Evolutionary conservation across 2,329 filamentous ascomycete species (phyloP), one percentile per base, ranked within the genome.

Genomic region (Hypoxylon sp.): DNA sequence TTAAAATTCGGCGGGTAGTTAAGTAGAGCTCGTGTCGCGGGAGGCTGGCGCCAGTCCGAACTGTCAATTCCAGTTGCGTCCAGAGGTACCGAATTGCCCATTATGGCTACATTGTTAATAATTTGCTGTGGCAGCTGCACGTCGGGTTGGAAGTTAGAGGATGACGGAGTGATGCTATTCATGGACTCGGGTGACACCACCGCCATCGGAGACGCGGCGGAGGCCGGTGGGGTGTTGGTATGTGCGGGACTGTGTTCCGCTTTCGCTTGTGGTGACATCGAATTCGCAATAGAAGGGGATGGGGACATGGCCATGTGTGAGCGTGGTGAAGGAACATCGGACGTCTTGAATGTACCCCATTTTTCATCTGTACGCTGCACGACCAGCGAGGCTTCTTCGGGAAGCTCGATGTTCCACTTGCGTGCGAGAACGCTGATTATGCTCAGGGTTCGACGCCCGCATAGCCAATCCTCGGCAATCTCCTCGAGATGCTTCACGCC

Each of bases 401-500:
- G 93, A 7, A 97, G 72, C 47, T 91, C 86, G 31, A 96, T 87
- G 12, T 87, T 87, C 92, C 94, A 97, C 64, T 94, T 94, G n/a
- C 86, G 83, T 0, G 88, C 88, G 8, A 96, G 82, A 3, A 95
- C 84, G 60, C 88, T 91, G 31, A 99, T 78, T 36, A 97, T 96
- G 52, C 86, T 84, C 5, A 97, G 78, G 0, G 92, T 93, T 8
- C 93, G 83, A 43, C 92, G 82, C 7, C 92, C 93, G 64, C 91
- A 94, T 1, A 91, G 82, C 94, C 94, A 99, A 63, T 91, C 88
- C 69, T 97, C 92, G 0, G 91, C 91, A 63, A 99, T 97, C 66
- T 97, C 93, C 69, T 97, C 93, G 1, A 97, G 81, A 57, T 96
- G 90, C 65, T 90, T 93, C 31, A 96, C 81, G 1, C 93, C 91